Base-by-base conservation (phyloP, 805 yeast genomes). In the Ogataea zsoltii region DNA sequence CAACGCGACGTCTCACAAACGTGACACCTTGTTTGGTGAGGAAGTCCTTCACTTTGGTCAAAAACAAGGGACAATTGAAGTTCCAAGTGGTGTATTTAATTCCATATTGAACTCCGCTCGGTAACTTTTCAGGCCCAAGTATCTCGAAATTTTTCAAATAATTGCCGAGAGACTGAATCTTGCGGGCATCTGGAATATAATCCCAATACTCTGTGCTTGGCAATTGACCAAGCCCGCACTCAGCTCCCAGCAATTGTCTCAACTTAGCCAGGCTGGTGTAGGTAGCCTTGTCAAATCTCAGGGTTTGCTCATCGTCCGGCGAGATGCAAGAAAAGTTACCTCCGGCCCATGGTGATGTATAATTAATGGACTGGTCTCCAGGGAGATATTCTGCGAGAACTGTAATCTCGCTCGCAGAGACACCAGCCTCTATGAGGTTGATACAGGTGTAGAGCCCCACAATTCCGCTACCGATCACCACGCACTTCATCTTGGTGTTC, bases 281-380 rank as follows among this genome's bases (percentile, higher is more conserved):
- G 2, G 89, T 82, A 54, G 67, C 70, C 57, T 73, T 74, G 57
- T 84, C 91, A 54, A 69, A 80, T 3, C 58, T 60, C 41, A 82
- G 55, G 0, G 77, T 70, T n/a, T 66, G 70, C 2, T 62, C 62
- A 52, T 82, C 86, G 48, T 75, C 72, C 2, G 82, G 85, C 0
- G 87, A 75, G 38, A 84, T 82, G 49, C 77, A 70, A 2, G 82
- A 74, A 56, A 79, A 79, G 58, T 80, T 79, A 7, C 81, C 84
- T 19, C 85, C 85, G 0, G 96, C 96, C 77, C 85, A 84, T 0
- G 96, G 96, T 0, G 91, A 84, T 1, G 96, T 82, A 62, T 83
- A 88, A 40, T 77, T 71, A 46, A 78, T 77, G 3, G 89, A 80
- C 52, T 80, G 84, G 57, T 88, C 96, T 4, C 95, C 96, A 2